A percentile compares a stretch with the other conserved stretches of the same genome.
Conservation (phyloP, 352 stramenopile genomes). For the Pythium monospermum region DNA sequence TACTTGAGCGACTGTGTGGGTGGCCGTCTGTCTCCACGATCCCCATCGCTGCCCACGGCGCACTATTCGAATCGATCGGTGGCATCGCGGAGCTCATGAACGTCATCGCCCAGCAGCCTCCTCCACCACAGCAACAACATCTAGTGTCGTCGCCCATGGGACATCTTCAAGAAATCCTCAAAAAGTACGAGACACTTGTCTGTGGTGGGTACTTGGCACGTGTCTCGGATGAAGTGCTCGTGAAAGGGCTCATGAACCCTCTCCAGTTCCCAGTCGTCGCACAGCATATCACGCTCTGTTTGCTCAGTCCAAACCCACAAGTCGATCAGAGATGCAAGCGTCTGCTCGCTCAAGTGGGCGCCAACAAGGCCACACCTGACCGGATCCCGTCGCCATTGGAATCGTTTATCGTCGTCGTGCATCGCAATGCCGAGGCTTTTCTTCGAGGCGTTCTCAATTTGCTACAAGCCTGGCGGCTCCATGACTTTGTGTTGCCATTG, state of each 20-base stretch:
- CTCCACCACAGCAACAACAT: constrained; percentile 22
- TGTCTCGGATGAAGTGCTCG: constrained; percentile 67
- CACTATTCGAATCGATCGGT: constrained; percentile 78
- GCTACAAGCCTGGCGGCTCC: constrained; percentile 61
- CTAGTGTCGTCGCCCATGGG: constrained; percentile 16
- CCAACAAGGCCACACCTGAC: constrained; percentile 38
- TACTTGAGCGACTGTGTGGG: constrained; percentile 55
- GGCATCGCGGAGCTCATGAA: constrained; percentile 69
- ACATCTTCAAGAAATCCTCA: constrained; percentile 33
- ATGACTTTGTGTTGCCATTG: constrained; percentile 47
- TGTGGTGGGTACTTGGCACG: constrained; percentile 49
- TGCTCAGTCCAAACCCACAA: constrained; percentile 54
- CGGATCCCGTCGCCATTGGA: constrained; percentile 55
- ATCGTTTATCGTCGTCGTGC: constrained; percentile 54
- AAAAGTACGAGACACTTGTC: constrained; percentile 39
- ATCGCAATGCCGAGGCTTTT: constrained; percentile 70
- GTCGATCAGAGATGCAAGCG: constrained; percentile 70
- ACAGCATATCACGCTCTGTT: constrained; percentile 68
- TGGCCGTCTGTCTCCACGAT: constrained; percentile 64
- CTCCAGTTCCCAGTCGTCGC: constrained; percentile 76
- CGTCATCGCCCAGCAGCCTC: constrained; percentile 24
- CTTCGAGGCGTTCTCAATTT: constrained; percentile 63
- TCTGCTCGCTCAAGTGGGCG: constrained; percentile 47
- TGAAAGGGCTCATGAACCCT: constrained; percentile 68
- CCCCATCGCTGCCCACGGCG: constrained; percentile 71